phyloP scores from a whole-genome alignment of 108 stramenopile genomes.

The Cyclotella kingstonii region DNA sequence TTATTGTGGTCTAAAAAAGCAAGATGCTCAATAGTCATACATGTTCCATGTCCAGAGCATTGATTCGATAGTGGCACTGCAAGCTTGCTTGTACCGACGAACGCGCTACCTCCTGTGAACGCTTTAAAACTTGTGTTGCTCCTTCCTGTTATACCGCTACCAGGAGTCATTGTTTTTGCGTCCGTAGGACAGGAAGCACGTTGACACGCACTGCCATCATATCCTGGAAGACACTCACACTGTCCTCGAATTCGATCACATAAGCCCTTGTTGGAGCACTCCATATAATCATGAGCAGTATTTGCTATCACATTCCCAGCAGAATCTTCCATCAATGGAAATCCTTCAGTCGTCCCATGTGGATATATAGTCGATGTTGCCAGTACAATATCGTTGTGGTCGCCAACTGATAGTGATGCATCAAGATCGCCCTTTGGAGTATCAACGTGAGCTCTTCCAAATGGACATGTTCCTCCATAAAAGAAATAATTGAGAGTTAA shows the following conservation, averaged over 20 bases:
- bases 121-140: conserved; percentile 36
- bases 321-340: conserved; percentile 55
- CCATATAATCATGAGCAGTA: conserved; percentile 68
- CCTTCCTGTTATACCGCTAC: conserved; percentile 13
- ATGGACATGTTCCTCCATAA: conserved; percentile 54
- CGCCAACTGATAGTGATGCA: conserved; percentile 32
- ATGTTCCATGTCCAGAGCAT: conserved; percentile 74
- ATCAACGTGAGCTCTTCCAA: conserved; percentile 46
- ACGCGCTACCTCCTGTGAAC: conserved; percentile 40
- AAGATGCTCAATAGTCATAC: conserved; percentile 59
- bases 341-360: conserved; percentile 68
- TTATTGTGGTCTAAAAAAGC: conserved; percentile 64
- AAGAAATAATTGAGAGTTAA: too few relatives aligned
- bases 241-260: conserved; percentile 71
- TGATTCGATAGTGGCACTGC: conserved; percentile 18
- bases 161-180: conserved; percentile 39
- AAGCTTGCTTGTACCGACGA: conserved; percentile 30
- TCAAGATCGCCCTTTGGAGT: conserved; percentile 52
- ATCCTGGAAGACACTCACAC: conserved; percentile 82
- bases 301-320: conserved; percentile 39
- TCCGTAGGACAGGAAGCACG: conserved; percentile 71
- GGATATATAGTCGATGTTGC: conserved; percentile 59
- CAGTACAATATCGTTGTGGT: conserved; percentile 30
- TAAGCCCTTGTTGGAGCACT: conserved; percentile 82
- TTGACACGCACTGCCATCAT: conserved; percentile 82